Percentiles rank a stretch among this genome's conserved stretches.
phyloP scores from a whole-genome alignment of 352 stramenopile genomes.

The Globisporangium cylindrosporum region DNA sequence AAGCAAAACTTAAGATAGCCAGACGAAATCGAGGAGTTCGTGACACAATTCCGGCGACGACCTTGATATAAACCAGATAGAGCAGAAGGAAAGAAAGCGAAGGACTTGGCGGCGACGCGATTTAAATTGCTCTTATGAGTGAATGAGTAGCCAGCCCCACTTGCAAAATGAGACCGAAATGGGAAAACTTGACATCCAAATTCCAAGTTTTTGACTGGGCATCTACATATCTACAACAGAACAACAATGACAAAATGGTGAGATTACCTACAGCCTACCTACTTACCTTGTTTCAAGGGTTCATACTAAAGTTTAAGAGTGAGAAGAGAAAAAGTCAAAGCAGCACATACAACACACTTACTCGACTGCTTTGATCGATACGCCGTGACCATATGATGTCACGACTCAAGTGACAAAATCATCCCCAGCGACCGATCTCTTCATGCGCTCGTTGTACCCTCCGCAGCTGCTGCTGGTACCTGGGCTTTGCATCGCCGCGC shows the following conservation, averaged over 20 bases:
- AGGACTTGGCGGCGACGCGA: background rate
- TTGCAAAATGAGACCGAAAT: background rate
- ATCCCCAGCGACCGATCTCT: background rate
- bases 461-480: background rate
- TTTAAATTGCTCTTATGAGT: background rate
- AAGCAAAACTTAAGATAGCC: background rate
- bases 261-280: background rate
- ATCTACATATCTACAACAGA: background rate
- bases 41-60: background rate
- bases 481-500: slow-evolving; percentile 27
- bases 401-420: background rate
- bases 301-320: background rate
- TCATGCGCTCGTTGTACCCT: slow-evolving; percentile 3
- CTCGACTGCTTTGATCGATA: background rate
- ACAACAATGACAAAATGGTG: background rate
- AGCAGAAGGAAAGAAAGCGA: background rate
- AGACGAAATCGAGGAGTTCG: background rate
- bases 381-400: background rate
- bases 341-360: background rate
- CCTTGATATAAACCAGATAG: slow-evolving; percentile 1
- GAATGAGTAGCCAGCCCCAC: background rate
- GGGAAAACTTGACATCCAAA: background rate
- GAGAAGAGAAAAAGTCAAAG: background rate
- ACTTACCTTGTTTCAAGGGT: background rate
- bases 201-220: background rate